Evolutionary conservation across 2,329 filamentous ascomycete species (phyloP).

Genomic region (Aspergillus brunneoviolaceus): DNA sequence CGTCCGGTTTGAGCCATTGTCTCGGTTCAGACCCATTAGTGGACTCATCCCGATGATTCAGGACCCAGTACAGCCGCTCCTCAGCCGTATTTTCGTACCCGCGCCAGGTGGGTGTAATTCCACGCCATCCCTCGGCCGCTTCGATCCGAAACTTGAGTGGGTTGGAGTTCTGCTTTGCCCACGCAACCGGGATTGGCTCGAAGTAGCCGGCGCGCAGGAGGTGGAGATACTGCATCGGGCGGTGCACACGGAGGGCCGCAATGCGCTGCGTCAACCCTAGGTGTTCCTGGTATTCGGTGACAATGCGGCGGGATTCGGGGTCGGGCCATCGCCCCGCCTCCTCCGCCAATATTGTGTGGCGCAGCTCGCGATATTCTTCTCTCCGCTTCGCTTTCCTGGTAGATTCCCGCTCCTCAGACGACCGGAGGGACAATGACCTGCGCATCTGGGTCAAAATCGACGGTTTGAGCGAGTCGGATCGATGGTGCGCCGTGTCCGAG

Average conservation of each 20-base stretch:
- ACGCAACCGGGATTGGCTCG: conserved; percentile 2
- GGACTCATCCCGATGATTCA: background rate
- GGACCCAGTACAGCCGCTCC: conserved; percentile 9
- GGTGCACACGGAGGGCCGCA: background rate
- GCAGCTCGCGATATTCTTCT: background rate
- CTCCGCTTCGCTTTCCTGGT: background rate
- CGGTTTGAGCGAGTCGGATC: background rate
- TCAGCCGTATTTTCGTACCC: conserved; percentile 7
- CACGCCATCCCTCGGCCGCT: conserved; percentile 1
- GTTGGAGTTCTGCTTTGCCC: conserved; percentile 3
- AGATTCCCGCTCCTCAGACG: background rate
- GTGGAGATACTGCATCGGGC: conserved; percentile 3
- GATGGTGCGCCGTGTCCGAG: background rate
- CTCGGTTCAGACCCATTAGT: background rate
- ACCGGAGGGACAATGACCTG: background rate
- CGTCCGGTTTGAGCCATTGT: conserved; percentile 1
- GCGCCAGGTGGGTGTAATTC: conserved; percentile 5
- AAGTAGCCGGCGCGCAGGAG: conserved; percentile 10
- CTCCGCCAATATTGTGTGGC: background rate
- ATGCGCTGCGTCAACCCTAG: conserved; percentile 1
- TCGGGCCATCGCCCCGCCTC: conserved; percentile 7
- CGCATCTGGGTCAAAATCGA: background rate
- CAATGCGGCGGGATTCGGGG: background rate
- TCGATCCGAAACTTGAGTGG: conserved; percentile 8
- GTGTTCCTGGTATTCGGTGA: background rate